Evolutionary conservation across 2,329 filamentous ascomycete genomes (phyloP).

Genomic region (Hypoxylon sp.): DNA sequence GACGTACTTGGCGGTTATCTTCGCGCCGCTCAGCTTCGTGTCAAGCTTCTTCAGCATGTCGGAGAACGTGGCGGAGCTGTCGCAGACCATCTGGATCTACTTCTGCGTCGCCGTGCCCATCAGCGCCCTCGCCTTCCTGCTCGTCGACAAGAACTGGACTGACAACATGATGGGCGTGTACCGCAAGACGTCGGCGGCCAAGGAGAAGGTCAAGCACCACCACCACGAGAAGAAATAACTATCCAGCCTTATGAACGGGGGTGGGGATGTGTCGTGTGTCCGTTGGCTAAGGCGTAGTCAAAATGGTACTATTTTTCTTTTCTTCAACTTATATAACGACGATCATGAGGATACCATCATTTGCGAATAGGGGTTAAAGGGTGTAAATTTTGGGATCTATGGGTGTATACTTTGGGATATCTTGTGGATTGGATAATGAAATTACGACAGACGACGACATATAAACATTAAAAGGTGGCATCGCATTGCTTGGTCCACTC

Average conservation of each 20-base stretch:
- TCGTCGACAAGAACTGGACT: constrained; percentile 39
- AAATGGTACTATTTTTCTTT: neutral
- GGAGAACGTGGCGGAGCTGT: constrained; percentile 29
- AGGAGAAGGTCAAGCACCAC: neutral
- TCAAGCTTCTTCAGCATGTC: constrained; percentile 47
- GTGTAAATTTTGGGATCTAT: neutral
- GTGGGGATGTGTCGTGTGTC: no score
- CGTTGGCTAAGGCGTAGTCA: neutral
- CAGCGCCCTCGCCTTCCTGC: constrained; percentile 37
- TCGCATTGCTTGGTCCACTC: constrained; percentile 9
- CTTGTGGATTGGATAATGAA: constrained; percentile 9
- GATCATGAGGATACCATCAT: neutral
- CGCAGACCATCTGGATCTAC: constrained; percentile 43
- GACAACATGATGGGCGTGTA: constrained; percentile 21
- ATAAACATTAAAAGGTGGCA: constrained; percentile 10
- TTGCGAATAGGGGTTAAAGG: neutral
- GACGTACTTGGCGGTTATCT: constrained; percentile 45
- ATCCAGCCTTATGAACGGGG: no score
- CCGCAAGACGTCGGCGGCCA: neutral
- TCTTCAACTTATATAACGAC: neutral
- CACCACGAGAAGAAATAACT: neutral
- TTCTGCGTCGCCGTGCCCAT: constrained; percentile 45
- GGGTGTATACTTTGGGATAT: neutral
- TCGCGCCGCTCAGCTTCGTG: constrained; percentile 45
- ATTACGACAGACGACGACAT: constrained; percentile 19